Percentiles rank a stretch among this genome's conserved stretches.
These are phyloP conservation scores for Cardamine resedifolia DNA, from an alignment of 345 rosid species.

Conservation along the genomic window DNA sequence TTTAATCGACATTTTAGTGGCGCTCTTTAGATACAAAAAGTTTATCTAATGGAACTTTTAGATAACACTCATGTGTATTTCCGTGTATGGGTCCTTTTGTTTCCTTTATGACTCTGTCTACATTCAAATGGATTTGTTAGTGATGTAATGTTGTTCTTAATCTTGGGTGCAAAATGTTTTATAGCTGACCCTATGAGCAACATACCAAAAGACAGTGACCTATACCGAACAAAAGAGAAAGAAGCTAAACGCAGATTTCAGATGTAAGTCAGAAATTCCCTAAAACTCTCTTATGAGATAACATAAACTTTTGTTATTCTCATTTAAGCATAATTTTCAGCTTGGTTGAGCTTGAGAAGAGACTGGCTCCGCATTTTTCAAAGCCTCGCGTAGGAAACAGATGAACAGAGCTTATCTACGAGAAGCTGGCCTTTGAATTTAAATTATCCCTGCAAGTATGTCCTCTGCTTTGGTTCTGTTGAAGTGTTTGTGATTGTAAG, in stretches of 20 bases:
- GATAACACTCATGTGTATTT: neutral
- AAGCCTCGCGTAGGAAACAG: slow-evolving; percentile 36
- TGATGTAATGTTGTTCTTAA: neutral
- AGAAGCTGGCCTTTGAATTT: slow-evolving; percentile 6
- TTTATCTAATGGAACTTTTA: too few relatives aligned
- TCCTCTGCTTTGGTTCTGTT: slow-evolving; percentile 4
- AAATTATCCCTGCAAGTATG: slow-evolving; percentile 10
- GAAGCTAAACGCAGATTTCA: slow-evolving; percentile 80
- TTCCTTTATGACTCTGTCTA: neutral
- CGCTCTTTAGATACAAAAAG: too few relatives aligned
- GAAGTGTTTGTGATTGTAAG: neutral
- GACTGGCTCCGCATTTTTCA: slow-evolving; percentile 62
- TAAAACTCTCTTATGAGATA: neutral
- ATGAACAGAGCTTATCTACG: slow-evolving; percentile 11
- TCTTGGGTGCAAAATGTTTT: neutral
- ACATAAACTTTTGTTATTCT: neutral
- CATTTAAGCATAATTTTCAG: slow-evolving; percentile 42
- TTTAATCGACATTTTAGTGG: neutral
- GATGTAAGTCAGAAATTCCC: slow-evolving; percentile 54
- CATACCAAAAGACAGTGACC: slow-evolving; percentile 81
- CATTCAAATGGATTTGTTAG: neutral
- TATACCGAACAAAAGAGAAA: slow-evolving; percentile 60
- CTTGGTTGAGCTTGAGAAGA: slow-evolving; percentile 79
- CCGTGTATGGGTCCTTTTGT: neutral
- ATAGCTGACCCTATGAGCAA: slow-evolving; percentile 67